Base-by-base conservation (phyloP, 768 basidiomycete species). In the Lenzites betulinus region DNA sequence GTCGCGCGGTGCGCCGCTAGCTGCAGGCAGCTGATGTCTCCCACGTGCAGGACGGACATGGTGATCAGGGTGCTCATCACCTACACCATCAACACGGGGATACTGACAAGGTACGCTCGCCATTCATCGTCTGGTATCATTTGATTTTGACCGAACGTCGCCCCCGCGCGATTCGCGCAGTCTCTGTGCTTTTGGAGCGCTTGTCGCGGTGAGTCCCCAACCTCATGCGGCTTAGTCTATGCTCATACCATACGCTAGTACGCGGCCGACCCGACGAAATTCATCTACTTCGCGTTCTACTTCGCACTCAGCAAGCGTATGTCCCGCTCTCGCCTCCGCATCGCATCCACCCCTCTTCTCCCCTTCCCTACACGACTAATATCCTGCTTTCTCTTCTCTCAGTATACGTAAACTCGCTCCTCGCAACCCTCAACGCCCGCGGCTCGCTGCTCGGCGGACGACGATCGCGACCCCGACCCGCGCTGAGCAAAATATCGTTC, bases 341-440 rank as follows among this genome's bases (percentile, higher is more conserved):
- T 13, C 18, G 3, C 43, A 13, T 43, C 3, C 20, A 22, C 43
- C 28, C n/a, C 25, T 2, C 23, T 22, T 16, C 38, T 28, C 41
- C 4, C 42, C 25, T 2, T 9, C 23, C 35, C 11, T 22, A 9
- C 28, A 9, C 3, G 20, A 9, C 36, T 48, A 12, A 20, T 51
- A 8, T 22, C 43, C 2, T 33, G 28, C 9, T 15, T 25, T 42
- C 4, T 44, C 15, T 7, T 0, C 25, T 26, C n/a, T 16, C 55
- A 67, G 66, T 67, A 18, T 67, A 67, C 55, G 60, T 63, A 22
- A 67, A 67, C 61, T 64, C 63, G 25, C 50, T 67, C 13, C 66
- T 67, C 41, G 63, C 66, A 11, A 67, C 63, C 9, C 53, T 67
- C 38, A 67, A 67, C 52, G 63, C 66, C 13, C 66, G 66, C 46